A percentile compares a stretch with the other conserved stretches of the same genome.
These are phyloP conservation scores for Ustilago trichophora DNA, from an alignment of 1,284 basidiomycete genomes.

Conservation along the genomic window DNA sequence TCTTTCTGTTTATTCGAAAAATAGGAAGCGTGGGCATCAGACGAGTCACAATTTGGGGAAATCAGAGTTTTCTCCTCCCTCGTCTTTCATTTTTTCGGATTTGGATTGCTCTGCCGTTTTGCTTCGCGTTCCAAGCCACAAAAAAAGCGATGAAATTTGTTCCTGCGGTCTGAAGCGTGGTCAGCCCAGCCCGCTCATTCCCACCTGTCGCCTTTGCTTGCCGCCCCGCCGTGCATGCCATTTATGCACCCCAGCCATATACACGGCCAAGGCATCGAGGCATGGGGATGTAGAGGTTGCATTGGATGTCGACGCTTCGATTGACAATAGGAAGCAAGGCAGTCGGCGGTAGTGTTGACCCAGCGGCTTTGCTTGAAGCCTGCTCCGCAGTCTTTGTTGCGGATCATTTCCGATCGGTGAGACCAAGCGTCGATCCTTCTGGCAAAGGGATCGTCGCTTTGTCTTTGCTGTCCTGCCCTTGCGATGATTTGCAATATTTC, in stretches of 20 bases:
- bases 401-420: conserved; percentile 7
- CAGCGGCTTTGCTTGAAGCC: too few relatives aligned
- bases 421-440: conserved; percentile 21
- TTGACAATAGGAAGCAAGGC: too few relatives aligned
- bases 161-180: not conserved
- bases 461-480: not conserved
- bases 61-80: too few relatives aligned
- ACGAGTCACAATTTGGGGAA: too few relatives aligned
- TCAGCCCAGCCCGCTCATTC: too few relatives aligned
- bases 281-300: too few relatives aligned
- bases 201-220: not conserved
- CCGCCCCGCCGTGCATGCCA: not conserved
- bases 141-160: not conserved
- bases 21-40: not conserved
- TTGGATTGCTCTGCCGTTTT: not conserved
- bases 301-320: too few relatives aligned
- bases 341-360: too few relatives aligned
- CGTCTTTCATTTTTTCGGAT: conserved; percentile 1
- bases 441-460: conserved; percentile 4
- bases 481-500: not conserved
- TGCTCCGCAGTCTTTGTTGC: not conserved
- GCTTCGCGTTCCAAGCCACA: conserved; percentile 6
- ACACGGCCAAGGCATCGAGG: too few relatives aligned
- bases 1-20: not conserved
- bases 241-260: not conserved